These are phyloP conservation scores for Pisolithus tinctorius DNA, from an alignment of 768 basidiomycete genomes.

Conservation along the genomic window DNA sequence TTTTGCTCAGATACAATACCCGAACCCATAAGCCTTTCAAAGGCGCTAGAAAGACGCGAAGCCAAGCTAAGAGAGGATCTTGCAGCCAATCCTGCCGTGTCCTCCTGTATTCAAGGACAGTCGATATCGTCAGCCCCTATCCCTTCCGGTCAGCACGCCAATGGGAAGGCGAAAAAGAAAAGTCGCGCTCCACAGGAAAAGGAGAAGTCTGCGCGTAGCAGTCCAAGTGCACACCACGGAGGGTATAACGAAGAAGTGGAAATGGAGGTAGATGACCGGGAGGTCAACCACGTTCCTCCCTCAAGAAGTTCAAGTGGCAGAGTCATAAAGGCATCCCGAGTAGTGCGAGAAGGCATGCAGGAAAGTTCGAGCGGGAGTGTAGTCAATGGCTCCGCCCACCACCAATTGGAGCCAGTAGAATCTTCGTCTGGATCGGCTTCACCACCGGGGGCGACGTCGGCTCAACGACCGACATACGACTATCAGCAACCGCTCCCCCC, in stretches of 20 bases:
- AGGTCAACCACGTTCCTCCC: conserved; percentile 10
- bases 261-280: conserved; percentile 16
- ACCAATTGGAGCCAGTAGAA: conserved; percentile 12
- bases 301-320: conserved; percentile 26
- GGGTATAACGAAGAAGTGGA: conserved; percentile 17
- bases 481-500: conserved; percentile 16
- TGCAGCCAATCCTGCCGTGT: conserved; percentile 54
- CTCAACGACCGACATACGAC: conserved; percentile 16
- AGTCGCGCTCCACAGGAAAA: conserved; percentile 30
- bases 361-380: conserved; percentile 16
- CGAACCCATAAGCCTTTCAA: conserved; percentile 46
- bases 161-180: conserved; percentile 35
- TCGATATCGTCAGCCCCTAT: conserved; percentile 21
- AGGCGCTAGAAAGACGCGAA: conserved; percentile 52
- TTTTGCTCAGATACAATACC: conserved; percentile 56
- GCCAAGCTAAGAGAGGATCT: conserved; percentile 48
- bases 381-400: conserved; percentile 17
- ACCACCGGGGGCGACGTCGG: conserved; percentile 13
- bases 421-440: conserved; percentile 21
- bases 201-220: conserved; percentile 25
- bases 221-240: conserved; percentile 15
- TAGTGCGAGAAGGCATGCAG: conserved; percentile 18
- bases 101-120: conserved; percentile 22
- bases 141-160: conserved; percentile 13
- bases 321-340: conserved; percentile 26